Percentiles rank a stretch among this genome's conserved stretches.
Evolutionary conservation across 75 land plant species (phyloP).

Genomic region (Sequoiadendron giganteum): DNA sequence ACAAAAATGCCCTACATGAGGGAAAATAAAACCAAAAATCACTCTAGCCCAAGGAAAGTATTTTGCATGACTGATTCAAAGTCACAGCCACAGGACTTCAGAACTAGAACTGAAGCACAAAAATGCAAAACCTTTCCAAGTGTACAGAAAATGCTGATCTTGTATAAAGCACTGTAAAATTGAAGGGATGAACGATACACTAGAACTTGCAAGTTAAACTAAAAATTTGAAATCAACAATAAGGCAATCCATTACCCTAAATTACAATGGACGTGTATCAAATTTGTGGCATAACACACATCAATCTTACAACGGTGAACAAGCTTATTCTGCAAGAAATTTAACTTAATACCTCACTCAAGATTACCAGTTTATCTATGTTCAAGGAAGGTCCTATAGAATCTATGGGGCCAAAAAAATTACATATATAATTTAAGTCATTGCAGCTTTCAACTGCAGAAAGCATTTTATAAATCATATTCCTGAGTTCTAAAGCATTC

Average conservation of each 20-base stretch:
- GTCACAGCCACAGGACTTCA: background rate
- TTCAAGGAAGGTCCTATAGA: background rate
- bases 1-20: background rate
- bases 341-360: background rate
- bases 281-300: background rate
- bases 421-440: background rate
- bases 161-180: background rate
- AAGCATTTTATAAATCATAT: background rate
- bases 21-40: background rate
- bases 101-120: background rate
- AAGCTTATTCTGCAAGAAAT: background rate
- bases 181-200: background rate
- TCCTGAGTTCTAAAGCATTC: background rate
- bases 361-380: background rate
- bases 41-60: background rate
- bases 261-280: background rate
- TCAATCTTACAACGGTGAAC: background rate
- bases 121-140: background rate
- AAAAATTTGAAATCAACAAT: background rate
- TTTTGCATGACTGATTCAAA: background rate
- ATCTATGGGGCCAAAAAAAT: background rate
- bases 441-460: background rate
- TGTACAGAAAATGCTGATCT: background rate
- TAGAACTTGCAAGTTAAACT: background rate
- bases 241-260: background rate